Evolutionary conservation across 345 rosid species (phyloP), one percentile per base, ranked within the genome.

Genomic region (Moricandia moricandioides): DNA sequence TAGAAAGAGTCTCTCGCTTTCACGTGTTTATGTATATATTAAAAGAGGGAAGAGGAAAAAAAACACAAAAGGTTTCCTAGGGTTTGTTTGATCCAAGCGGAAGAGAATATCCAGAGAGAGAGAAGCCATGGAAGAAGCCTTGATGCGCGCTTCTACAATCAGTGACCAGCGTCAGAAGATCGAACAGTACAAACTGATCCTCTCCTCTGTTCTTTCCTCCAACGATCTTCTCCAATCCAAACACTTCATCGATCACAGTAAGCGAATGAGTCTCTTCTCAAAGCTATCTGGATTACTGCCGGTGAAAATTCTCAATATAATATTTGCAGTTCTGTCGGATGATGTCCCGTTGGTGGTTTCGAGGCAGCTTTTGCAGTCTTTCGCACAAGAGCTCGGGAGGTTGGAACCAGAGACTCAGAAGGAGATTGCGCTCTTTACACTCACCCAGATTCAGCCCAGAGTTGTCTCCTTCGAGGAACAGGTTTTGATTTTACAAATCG

Each of bases 391-490:
- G 67, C 55, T 94, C 39, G 96, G 90, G 80, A 86, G 87, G 70
- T 83, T 94, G 77, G 88, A 85, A 77, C 82, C 96, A 10, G 96
- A 89, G 57, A 81, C 85, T 14, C 97, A 95, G 57, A 95, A 92
- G 86, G 98, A 95, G 71, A 90, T 90, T 83, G 93, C 97, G 5
- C 87, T 88, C 70, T 88, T 87, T 78, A 90, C 92, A 39, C 97
- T 95, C 24, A 81, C 92, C 29, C 99, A 90, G 86, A 95, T 95
- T 86, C 99, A 95, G 79, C 97, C 96, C 10, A 87, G 99, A 56
- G 97, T 92, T 65, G 97, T 95, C 79, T 95, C 99, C 54, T 95
- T 95, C 49, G 99, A 92, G 75, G 99, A 95, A 81, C 99, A 95
- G 96, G 99, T 95, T 83, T 21, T 21, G 24, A 21, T 21, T 21